Percentiles rank a stretch among this genome's conserved stretches.
Conservation (phyloP, 2,329 filamentous ascomycete genomes). For the Colletotrichum falcatum region DNA sequence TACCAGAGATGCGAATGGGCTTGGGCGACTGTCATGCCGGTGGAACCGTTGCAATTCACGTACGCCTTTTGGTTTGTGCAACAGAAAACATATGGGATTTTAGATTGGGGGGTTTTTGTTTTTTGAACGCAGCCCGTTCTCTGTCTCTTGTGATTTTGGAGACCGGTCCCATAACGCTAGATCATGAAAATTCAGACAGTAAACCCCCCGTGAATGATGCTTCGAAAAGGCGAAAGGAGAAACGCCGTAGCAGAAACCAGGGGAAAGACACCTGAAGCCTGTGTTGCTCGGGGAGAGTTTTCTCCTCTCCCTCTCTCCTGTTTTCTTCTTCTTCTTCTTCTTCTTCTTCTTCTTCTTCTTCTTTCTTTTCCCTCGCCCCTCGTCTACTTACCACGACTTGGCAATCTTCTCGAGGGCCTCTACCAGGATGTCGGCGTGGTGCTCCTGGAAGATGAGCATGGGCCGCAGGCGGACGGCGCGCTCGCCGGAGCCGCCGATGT, state of each 20-base stretch:
- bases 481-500: conserved; percentile 86
- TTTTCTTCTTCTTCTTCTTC: background rate
- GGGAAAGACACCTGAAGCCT: background rate
- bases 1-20: background rate
- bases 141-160: conserved; percentile 1
- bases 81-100: background rate
- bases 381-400: conserved; percentile 51
- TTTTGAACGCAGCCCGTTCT: conserved; percentile 9
- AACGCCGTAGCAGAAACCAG: background rate
- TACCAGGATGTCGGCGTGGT: conserved; percentile 87
- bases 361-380: too few species aligned
- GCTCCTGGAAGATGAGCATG: conserved; percentile 93
- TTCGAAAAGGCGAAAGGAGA: background rate
- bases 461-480: conserved; percentile 83
- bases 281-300: background rate
- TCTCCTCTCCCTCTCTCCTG: too few species aligned
- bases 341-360: background rate
- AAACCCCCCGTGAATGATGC: background rate
- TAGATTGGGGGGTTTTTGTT: background rate
- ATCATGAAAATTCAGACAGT: background rate
- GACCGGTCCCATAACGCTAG: conserved; percentile 16
- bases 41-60: background rate
- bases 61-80: background rate
- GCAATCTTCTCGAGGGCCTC: conserved; percentile 82
- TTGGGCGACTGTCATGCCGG: background rate